Evolutionary conservation across 2,329 filamentous ascomycete species (phyloP).

Genomic region (Neofusicoccum kwambonambiense): DNA sequence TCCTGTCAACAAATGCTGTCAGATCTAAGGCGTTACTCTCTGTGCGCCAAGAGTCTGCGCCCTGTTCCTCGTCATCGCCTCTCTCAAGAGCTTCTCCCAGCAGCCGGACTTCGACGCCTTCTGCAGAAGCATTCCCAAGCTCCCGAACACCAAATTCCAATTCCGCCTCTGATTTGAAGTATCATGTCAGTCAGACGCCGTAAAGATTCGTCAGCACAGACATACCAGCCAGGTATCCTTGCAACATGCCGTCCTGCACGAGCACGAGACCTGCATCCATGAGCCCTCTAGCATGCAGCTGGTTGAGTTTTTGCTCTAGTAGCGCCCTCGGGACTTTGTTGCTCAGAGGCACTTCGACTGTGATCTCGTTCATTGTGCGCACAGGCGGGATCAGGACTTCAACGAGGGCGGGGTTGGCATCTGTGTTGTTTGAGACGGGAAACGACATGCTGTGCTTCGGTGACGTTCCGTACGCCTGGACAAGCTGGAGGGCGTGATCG

Average conservation of each 20-base stretch:
- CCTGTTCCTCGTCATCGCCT: conserved; percentile 25
- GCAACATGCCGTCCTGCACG: conserved; percentile 49
- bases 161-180: conserved; percentile 44
- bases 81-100: conserved; percentile 33
- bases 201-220: not conserved
- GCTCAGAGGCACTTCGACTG: conserved; percentile 45
- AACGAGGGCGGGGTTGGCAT: not conserved
- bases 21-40: conserved; percentile 41
- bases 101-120: conserved; percentile 37
- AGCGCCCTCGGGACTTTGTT: conserved; percentile 45
- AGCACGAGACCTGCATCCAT: conserved; percentile 60
- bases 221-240: conserved; percentile 51
- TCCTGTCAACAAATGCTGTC: conserved; percentile 53
- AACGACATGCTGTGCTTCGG: not conserved
- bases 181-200: not conserved
- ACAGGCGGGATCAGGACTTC: conserved; percentile 51
- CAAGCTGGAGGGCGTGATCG: conserved; percentile 48
- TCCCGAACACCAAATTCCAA: conserved; percentile 50
- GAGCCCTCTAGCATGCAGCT: conserved; percentile 50
- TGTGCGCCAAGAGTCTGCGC: conserved; percentile 19
- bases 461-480: conserved; percentile 29
- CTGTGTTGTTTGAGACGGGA: not conserved
- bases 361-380: conserved; percentile 58
- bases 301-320: conserved; percentile 47
- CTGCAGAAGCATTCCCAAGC: conserved; percentile 33